Percentiles rank a stretch among this genome's conserved stretches.
phyloP scores from a whole-genome alignment of 1,139 yeast species.

The Debaryomyces sp. region DNA sequence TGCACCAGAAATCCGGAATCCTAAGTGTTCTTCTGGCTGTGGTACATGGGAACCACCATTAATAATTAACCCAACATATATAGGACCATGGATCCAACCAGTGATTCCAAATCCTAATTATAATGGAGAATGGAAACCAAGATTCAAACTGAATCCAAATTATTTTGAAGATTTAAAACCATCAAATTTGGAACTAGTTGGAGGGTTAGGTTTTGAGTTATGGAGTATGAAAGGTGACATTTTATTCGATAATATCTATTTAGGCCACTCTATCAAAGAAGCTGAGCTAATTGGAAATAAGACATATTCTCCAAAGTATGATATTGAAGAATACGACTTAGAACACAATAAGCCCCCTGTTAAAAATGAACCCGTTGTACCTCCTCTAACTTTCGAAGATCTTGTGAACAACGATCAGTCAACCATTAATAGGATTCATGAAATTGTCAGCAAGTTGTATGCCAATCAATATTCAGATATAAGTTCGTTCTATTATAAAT shows the following conservation, averaged over 20 bases:
- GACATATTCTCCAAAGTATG: slow-evolving; percentile 67
- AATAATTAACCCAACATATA: slow-evolving; percentile 67
- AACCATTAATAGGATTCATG: slow-evolving; percentile 19
- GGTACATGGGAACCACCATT: slow-evolving; percentile 65
- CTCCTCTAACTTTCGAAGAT: slow-evolving; percentile 46
- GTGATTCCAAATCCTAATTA: slow-evolving; percentile 70
- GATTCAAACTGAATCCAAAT: slow-evolving; percentile 65
- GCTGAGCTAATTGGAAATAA: slow-evolving; percentile 82
- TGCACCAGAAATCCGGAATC: slow-evolving; percentile 71
- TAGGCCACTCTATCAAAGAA: slow-evolving; percentile 80
- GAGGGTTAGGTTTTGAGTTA: slow-evolving; percentile 85
- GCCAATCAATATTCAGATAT: slow-evolving; percentile 28
- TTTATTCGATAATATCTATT: slow-evolving; percentile 78
- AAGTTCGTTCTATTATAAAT: slow-evolving; percentile 36
- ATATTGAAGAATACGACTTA: slow-evolving; percentile 51
- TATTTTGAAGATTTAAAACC: slow-evolving; percentile 64
- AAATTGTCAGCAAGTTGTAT: slow-evolving; percentile 21
- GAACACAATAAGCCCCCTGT: slow-evolving; percentile 43
- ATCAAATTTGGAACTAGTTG: slow-evolving; percentile 65
- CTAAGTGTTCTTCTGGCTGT: slow-evolving; percentile 78
- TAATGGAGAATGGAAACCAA: slow-evolving; percentile 80
- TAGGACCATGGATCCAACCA: slow-evolving; percentile 80
- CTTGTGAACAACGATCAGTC: slow-evolving; percentile 31
- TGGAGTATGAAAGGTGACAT: slow-evolving; percentile 85
- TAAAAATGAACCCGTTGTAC: slow-evolving; percentile 35